Conservation (phyloP, 257 asterid species). For the Prunella vulgaris region DNA sequence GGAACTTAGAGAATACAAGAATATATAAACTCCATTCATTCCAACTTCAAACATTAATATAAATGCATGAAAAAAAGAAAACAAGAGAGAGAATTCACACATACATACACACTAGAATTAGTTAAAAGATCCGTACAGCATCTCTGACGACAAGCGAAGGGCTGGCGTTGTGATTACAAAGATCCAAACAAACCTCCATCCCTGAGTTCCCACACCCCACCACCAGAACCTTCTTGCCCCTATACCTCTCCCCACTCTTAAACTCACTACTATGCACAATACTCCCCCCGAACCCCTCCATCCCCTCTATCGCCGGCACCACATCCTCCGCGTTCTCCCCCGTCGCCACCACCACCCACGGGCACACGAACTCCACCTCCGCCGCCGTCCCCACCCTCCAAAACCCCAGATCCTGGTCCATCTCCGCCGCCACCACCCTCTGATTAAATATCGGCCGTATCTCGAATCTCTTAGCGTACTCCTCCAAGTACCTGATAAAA, state of each 20-base stretch:
- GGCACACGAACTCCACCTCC: conserved; percentile 44
- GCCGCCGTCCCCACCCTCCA: conserved; percentile 49
- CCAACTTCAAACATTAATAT: no score
- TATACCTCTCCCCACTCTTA: conserved; percentile 47
- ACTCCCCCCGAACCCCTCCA: conserved; percentile 41
- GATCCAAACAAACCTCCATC: conserved; percentile 88
- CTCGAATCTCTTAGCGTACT: conserved; percentile 42
- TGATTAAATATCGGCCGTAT: conserved; percentile 48
- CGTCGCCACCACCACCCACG: conserved; percentile 83
- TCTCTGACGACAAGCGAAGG: conserved; percentile 66
- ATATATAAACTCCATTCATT: no score
- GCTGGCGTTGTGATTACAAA: conserved; percentile 52
- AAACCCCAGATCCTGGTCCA: conserved; percentile 28
- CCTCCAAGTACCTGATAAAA: conserved; percentile 53
- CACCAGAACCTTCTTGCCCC: conserved; percentile 63
- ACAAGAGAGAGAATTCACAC: background rate
- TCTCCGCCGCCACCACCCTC: conserved; percentile 42
- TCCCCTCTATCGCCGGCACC: conserved; percentile 55
- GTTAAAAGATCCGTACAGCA: conserved; percentile 36
- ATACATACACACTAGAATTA: background rate
- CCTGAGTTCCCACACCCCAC: conserved; percentile 95
- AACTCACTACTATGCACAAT: conserved; percentile 65
- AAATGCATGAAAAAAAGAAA: no score
- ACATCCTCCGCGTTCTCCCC: conserved; percentile 91
- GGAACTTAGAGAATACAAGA: no score